These are phyloP conservation scores for Acanthamoeba quina DNA, from an alignment of 208 protist genomes.

Conservation along the genomic window DNA sequence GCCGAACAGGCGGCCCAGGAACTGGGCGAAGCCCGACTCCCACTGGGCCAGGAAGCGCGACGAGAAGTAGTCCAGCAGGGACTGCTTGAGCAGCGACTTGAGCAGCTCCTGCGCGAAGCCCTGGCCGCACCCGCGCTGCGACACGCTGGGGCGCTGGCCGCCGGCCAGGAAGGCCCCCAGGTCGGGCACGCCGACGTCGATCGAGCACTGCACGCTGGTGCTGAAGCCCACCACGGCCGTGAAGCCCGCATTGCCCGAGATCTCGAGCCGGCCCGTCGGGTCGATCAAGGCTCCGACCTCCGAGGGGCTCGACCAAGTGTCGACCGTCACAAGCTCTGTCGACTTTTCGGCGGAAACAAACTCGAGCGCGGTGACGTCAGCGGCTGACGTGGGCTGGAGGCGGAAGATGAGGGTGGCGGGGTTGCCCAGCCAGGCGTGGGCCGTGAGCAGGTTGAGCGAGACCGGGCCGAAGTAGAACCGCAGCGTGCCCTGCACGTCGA, in stretches of 20 bases:
- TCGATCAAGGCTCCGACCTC: not conserved
- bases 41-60: not conserved
- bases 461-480: not conserved
- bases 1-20: not conserved
- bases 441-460: not conserved
- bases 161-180: slow-evolving; percentile 1
- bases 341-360: not conserved
- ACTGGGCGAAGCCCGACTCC: not conserved
- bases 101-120: slow-evolving; percentile 51
- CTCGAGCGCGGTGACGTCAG: not conserved
- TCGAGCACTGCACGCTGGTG: not conserved
- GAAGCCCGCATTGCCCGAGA: slow-evolving; percentile 33
- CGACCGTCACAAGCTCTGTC: not conserved
- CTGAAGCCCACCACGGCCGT: slow-evolving; percentile 24
- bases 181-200: not conserved
- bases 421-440: slow-evolving; percentile 24
- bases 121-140: not conserved
- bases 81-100: not conserved
- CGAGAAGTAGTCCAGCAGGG: slow-evolving; percentile 22
- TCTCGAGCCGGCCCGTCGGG: not conserved
- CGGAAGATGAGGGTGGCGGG: not conserved
- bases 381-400: not conserved
- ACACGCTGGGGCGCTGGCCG: not conserved
- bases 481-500: not conserved
- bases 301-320: not conserved